Percentiles rank a stretch among this genome's conserved stretches.
phyloP scores from a whole-genome alignment of 768 basidiomycete genomes.

The Hydnomerulius pinastri region DNA sequence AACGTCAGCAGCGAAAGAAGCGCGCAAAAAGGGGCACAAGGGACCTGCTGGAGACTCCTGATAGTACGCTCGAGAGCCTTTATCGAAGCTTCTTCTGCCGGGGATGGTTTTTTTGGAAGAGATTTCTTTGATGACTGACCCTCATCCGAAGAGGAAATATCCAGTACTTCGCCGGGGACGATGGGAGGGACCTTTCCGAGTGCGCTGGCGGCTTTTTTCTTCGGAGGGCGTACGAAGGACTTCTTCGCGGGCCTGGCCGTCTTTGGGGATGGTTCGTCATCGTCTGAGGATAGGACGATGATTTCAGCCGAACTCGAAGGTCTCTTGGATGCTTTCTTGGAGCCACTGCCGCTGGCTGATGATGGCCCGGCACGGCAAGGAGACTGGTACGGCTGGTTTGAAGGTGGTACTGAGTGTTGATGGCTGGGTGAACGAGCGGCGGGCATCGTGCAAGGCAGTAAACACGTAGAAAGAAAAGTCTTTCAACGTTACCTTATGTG shows the following conservation, averaged over 20 bases:
- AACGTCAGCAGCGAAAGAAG: background rate
- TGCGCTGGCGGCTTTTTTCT: slow-evolving; percentile 25
- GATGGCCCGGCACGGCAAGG: slow-evolving; percentile 9
- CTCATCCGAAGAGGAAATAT: slow-evolving; percentile 63
- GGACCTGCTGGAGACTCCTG: slow-evolving; percentile 46
- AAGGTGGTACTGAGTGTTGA: slow-evolving; percentile 5
- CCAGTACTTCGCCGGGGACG: slow-evolving; percentile 44
- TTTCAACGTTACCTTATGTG: background rate
- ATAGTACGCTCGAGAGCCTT: slow-evolving; percentile 41
- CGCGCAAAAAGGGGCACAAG: background rate
- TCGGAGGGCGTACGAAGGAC: slow-evolving; percentile 6
- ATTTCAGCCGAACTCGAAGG: slow-evolving; percentile 22
- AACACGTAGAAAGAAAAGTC: background rate
- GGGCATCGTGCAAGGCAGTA: slow-evolving; percentile 19
- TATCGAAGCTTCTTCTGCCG: slow-evolving; percentile 14
- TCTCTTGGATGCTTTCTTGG: slow-evolving; percentile 16
- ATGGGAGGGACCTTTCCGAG: slow-evolving; percentile 2
- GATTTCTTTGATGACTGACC: slow-evolving; percentile 2
- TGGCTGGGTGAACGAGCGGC: slow-evolving; percentile 31
- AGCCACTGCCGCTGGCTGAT: background rate
- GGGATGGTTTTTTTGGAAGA: slow-evolving; percentile 14
- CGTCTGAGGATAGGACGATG: slow-evolving; percentile 38
- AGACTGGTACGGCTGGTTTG: slow-evolving; percentile 3
- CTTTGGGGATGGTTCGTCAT: slow-evolving; percentile 25
- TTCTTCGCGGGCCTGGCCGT: slow-evolving; percentile 16